Percentiles rank a stretch among this genome's conserved stretches.
Evolutionary conservation across 306 rosid genomes (phyloP).

Genomic region (Morella rubra): DNA sequence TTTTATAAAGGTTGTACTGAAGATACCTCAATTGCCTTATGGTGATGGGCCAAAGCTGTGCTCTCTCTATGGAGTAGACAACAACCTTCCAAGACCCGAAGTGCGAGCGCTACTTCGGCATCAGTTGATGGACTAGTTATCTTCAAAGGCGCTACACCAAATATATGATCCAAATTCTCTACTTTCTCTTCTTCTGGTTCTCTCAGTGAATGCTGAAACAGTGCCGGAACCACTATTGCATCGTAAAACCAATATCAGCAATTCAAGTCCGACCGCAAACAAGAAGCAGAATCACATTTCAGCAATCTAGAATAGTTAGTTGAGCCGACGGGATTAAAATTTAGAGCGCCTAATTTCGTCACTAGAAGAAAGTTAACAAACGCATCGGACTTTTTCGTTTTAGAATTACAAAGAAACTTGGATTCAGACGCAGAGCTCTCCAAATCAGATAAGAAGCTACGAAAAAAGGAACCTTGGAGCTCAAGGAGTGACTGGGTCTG

Average conservation of each 20-base stretch:
- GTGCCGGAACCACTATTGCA: slow-evolving; percentile 74
- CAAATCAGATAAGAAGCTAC: background rate
- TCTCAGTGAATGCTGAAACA: slow-evolving; percentile 73
- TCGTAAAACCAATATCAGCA: slow-evolving; percentile 5
- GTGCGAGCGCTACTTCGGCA: slow-evolving; percentile 61
- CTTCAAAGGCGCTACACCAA: slow-evolving; percentile 71
- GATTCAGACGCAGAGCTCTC: background rate
- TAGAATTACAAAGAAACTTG: background rate
- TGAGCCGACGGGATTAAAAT: background rate
- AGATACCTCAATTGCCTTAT: slow-evolving; percentile 58
- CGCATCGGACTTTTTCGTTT: background rate
- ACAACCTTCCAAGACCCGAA: slow-evolving; percentile 73
- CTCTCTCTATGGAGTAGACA: slow-evolving; percentile 65
- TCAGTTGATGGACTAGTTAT: slow-evolving; percentile 71
- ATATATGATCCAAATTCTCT: slow-evolving; percentile 58
- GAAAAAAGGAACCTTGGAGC: slow-evolving; percentile 57
- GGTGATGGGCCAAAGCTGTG: slow-evolving; percentile 57
- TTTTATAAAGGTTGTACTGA: background rate
- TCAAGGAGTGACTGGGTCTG: slow-evolving; percentile 69
- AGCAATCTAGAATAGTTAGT: background rate
- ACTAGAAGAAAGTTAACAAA: background rate
- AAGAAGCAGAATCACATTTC: background rate
- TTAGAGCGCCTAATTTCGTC: background rate
- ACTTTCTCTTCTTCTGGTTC: slow-evolving; percentile 58
- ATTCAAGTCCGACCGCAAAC: background rate